A percentile compares a stretch with the other conserved stretches of the same genome.
Evolutionary conservation across 2,329 filamentous ascomycete species (phyloP).

Genomic region (Trichophyton simii): DNA sequence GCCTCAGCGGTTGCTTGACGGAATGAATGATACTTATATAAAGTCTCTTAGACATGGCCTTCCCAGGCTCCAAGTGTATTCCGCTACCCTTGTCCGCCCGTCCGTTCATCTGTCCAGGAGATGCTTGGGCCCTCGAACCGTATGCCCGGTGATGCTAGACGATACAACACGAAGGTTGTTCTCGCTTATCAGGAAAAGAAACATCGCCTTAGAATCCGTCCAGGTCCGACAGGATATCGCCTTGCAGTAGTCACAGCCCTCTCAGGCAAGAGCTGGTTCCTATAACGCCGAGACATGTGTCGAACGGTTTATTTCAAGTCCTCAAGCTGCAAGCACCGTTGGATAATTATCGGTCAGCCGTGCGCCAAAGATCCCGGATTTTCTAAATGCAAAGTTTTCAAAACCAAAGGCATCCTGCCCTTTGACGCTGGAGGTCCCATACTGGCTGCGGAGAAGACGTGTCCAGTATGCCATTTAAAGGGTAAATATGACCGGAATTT

Average conservation of each 20-base stretch:
- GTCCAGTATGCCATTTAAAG: conserved; percentile 22
- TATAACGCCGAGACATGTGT: conserved; percentile 31
- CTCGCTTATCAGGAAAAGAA: neutral
- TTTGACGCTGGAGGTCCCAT: conserved; percentile 10
- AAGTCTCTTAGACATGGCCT: neutral
- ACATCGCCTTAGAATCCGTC: neutral
- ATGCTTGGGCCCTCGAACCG: neutral
- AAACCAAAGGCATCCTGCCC: conserved; percentile 8
- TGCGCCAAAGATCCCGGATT: conserved; percentile 27
- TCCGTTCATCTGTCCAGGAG: too few species aligned
- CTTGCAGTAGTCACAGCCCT: neutral
- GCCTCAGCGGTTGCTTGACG: neutral
- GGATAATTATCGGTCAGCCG: conserved; percentile 35
- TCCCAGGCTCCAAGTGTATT: neutral
- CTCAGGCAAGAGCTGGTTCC: neutral
- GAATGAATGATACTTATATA: neutral
- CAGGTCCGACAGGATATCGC: neutral
- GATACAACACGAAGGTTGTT: too few species aligned
- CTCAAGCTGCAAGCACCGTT: conserved; percentile 36
- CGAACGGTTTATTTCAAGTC: conserved; percentile 34
- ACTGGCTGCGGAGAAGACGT: conserved; percentile 16
- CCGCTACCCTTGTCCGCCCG: neutral
- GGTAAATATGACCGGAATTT: conserved; percentile 22
- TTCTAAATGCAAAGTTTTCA: conserved; percentile 17
- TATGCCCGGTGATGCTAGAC: neutral